Evolutionary conservation across 768 basidiomycete species (phyloP).

Genomic region (Lentinula sp.): DNA sequence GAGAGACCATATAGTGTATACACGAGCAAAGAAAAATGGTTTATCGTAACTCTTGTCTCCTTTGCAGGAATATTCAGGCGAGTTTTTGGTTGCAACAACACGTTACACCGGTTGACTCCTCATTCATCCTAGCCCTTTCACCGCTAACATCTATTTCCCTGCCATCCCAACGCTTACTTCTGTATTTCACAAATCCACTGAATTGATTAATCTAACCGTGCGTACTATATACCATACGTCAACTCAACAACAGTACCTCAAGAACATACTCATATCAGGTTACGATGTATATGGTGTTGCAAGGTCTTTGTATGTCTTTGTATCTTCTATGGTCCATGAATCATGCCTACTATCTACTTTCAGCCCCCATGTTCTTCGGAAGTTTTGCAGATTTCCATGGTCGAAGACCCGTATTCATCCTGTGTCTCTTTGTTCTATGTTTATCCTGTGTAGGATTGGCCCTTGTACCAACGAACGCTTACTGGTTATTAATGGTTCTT

Average conservation of each 20-base stretch:
- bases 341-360: not conserved
- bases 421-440: slow-evolving; percentile 57
- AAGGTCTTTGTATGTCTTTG: slow-evolving; percentile 46
- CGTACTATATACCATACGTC: slow-evolving; percentile 9
- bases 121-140: slow-evolving; percentile 46
- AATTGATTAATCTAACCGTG: slow-evolving; percentile 76
- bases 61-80: slow-evolving; percentile 64
- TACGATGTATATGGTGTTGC: slow-evolving; percentile 69
- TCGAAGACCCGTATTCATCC: slow-evolving; percentile 56
- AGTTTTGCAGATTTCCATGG: slow-evolving; percentile 63
- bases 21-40: slow-evolving; percentile 57
- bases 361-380: slow-evolving; percentile 68
- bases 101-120: not conserved
- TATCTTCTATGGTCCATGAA: not conserved
- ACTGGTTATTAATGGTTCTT: slow-evolving; percentile 62
- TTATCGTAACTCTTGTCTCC: slow-evolving; percentile 52
- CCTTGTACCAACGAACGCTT: slow-evolving; percentile 46
- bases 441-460: slow-evolving; percentile 61
- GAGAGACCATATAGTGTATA: slow-evolving; percentile 40
- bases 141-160: slow-evolving; percentile 75
- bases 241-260: slow-evolving; percentile 20
- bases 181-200: slow-evolving; percentile 59
- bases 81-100: not conserved
- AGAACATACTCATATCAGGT: slow-evolving; percentile 23
- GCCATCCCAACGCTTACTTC: slow-evolving; percentile 63